Percentiles rank a stretch among this genome's conserved stretches.
Conservation (phyloP, 257 asterid species). For the Solanum chilense region DNA sequence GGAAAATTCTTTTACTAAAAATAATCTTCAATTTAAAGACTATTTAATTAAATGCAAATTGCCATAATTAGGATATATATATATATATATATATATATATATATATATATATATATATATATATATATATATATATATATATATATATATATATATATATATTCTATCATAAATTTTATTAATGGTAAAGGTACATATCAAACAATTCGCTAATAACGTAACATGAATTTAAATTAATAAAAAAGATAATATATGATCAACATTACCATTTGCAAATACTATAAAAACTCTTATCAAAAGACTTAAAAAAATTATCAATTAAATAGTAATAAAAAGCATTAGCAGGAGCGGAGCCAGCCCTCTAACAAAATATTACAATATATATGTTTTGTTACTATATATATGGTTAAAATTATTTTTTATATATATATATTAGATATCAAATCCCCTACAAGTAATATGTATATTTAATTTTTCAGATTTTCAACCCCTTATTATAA, state of each 20-base stretch:
- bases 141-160: no score
- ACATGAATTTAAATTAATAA: neutral
- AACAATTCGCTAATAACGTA: neutral
- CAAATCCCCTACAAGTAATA: no score
- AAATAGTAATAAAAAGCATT: neutral
- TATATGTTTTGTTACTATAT: no score
- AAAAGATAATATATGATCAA: neutral
- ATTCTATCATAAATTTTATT: neutral
- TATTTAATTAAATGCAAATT: neutral
- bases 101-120: no score
- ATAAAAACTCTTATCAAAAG: neutral
- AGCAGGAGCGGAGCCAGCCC: no score
- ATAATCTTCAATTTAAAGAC: neutral
- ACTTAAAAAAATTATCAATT: neutral
- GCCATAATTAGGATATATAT: neutral
- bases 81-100: no score
- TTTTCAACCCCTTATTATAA: no score
- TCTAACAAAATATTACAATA: no score
- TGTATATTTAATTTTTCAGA: no score
- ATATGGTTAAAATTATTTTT: no score
- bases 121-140: no score
- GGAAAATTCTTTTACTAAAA: neutral
- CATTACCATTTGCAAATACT: neutral
- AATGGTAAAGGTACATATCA: neutral
- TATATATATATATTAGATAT: no score